A percentile compares a stretch with the other conserved stretches of the same genome.
These are phyloP conservation scores for Mentha longifolia DNA, from an alignment of 257 asterid species.

Conservation along the genomic window DNA sequence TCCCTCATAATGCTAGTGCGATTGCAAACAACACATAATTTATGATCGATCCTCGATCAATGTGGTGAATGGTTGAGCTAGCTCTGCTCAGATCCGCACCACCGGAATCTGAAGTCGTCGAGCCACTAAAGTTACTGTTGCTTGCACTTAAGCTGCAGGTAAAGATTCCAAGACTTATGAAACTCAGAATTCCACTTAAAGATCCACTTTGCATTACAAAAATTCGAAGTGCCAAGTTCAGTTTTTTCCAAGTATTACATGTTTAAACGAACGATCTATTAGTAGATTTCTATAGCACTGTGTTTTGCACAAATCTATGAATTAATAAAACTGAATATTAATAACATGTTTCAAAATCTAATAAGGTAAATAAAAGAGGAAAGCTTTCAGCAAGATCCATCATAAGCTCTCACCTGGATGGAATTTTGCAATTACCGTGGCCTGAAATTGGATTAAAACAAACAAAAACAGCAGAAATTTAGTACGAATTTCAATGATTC, in stretches of 20 bases:
- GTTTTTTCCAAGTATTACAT: neutral
- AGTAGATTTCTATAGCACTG: neutral
- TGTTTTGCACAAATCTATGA: neutral
- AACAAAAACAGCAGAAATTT: slow-evolving; percentile 1
- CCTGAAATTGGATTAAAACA: slow-evolving; percentile 50
- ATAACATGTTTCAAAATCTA: neutral
- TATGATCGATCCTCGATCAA: slow-evolving; percentile 29
- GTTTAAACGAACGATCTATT: no score
- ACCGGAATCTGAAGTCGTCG: slow-evolving; percentile 37
- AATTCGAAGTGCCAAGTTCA: neutral
- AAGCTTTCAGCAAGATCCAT: slow-evolving; percentile 2
- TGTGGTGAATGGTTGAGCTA: slow-evolving; percentile 22
- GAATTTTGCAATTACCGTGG: slow-evolving; percentile 64
- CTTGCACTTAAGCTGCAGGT: slow-evolving; percentile 47
- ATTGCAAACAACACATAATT: slow-evolving; percentile 38
- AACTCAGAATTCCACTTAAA: neutral
- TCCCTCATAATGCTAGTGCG: slow-evolving; percentile 34
- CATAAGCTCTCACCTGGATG: slow-evolving; percentile 63
- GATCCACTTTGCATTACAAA: neutral
- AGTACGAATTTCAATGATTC: neutral
- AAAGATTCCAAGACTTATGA: slow-evolving; percentile 1
- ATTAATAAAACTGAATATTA: no score
- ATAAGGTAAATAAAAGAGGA: neutral
- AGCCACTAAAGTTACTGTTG: slow-evolving; percentile 49
- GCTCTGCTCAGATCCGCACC: slow-evolving; percentile 45